These are phyloP conservation scores for Earliella scabrosa DNA, from an alignment of 1,284 basidiomycete species.

Conservation along the genomic window DNA sequence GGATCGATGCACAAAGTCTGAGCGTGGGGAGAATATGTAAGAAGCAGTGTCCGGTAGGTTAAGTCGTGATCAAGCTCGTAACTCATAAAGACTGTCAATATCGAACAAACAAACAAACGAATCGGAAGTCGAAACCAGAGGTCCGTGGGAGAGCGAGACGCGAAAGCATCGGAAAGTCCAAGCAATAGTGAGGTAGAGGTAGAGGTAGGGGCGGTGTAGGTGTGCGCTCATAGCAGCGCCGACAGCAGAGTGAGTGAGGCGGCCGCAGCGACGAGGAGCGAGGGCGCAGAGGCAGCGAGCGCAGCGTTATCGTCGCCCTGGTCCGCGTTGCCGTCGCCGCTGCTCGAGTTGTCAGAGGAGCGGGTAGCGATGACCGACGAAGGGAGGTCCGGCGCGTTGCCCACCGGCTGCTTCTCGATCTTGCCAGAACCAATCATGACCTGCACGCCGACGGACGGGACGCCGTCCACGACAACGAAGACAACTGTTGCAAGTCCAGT, in stretches of 20 bases:
- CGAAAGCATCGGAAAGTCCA: no score
- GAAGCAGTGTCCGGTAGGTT: no score
- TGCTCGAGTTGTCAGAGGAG: not conserved
- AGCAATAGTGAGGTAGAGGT: no score
- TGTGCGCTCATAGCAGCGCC: not conserved
- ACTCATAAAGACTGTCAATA: no score
- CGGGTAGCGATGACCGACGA: slow-evolving; percentile 24
- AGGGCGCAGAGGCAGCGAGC: not conserved
- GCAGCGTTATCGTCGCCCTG: not conserved
- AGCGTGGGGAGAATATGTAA: no score
- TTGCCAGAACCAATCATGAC: slow-evolving; percentile 82
- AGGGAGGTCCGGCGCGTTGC: slow-evolving; percentile 42
- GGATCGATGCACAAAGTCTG: no score
- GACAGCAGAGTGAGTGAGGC: not conserved
- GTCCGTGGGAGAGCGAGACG: no score
- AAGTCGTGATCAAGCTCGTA: not conserved
- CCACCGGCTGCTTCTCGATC: slow-evolving; percentile 60
- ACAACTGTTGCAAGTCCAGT: slow-evolving; percentile 42
- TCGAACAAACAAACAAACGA: no score
- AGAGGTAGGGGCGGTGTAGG: no score
- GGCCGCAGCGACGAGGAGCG: not conserved
- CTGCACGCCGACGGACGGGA: slow-evolving; percentile 73
- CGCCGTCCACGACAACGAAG: slow-evolving; percentile 81
- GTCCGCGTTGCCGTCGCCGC: not conserved
- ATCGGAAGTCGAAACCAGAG: no score